Evolutionary conservation across 805 yeast genomes (phyloP).

Genomic region (Candida coquimbonensis): DNA sequence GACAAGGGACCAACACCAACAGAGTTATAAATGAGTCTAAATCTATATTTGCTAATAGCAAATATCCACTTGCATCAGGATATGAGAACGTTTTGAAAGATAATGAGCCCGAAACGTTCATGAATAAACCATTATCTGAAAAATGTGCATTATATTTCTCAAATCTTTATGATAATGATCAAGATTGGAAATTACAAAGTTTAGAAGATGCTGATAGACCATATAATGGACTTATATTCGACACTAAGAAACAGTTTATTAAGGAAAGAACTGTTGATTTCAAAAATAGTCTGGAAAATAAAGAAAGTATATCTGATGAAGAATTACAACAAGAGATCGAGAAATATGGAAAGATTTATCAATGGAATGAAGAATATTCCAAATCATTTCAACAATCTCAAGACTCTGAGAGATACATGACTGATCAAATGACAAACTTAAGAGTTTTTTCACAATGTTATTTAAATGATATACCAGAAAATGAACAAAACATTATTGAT

Average conservation of each 20-base stretch:
- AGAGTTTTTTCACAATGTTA: conserved; percentile 24
- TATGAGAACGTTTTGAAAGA: conserved; percentile 13
- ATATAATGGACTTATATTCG: conserved; percentile 20
- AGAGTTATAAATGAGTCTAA: not conserved
- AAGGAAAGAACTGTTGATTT: conserved; percentile 13
- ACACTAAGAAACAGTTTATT: conserved; percentile 17
- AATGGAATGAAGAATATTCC: conserved; percentile 16
- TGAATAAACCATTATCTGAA: conserved; percentile 6
- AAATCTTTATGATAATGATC: conserved; percentile 13
- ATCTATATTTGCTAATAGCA: conserved; percentile 15
- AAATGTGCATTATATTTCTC: conserved; percentile 18
- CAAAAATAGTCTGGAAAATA: conserved; percentile 9
- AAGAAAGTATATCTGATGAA: conserved; percentile 8
- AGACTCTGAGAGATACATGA: conserved; percentile 19
- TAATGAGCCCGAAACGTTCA: conserved; percentile 12
- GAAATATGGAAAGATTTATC: conserved; percentile 6
- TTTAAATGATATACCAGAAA: conserved; percentile 3
- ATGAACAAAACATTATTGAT: conserved; percentile 8
- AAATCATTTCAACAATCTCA: conserved; percentile 10
- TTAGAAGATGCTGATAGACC: conserved; percentile 12
- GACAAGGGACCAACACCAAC: too few species aligned
- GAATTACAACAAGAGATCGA: conserved; percentile 8
- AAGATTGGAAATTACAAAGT: conserved; percentile 19
- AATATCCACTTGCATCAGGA: conserved; percentile 17
- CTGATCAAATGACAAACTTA: conserved; percentile 19